Evolutionary conservation across 2,329 filamentous ascomycete species (phyloP).

Genomic region (Paramyrothecium roridum): DNA sequence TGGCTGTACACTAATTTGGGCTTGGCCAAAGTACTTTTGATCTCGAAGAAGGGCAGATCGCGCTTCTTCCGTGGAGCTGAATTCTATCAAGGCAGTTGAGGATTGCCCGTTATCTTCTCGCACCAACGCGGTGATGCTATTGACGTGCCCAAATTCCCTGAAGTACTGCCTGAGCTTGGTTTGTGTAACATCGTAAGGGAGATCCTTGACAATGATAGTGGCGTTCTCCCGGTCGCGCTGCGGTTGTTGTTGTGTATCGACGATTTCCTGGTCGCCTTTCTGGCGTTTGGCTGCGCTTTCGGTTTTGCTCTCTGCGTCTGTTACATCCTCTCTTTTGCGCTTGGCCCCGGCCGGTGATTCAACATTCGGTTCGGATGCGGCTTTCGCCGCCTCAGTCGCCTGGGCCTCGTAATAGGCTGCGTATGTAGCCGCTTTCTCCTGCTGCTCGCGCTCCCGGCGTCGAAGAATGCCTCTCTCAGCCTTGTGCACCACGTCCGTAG

Average conservation of each 20-base stretch:
- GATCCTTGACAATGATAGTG: conserved; percentile 74
- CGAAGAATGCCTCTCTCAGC: conserved; percentile 60
- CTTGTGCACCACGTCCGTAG: conserved; percentile 70
- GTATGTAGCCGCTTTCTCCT: conserved; percentile 54
- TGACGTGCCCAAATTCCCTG: conserved; percentile 82
- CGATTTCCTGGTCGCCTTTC: conserved; percentile 40
- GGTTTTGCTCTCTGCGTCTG: conserved; percentile 41
- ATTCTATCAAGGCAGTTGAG: conserved; percentile 77
- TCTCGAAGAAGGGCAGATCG: conserved; percentile 77
- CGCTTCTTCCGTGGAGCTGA: conserved; percentile 76
- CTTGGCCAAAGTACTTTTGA: conserved; percentile 72
- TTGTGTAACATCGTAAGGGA: conserved; percentile 68
- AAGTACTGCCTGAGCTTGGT: conserved; percentile 85
- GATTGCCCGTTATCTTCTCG: conserved; percentile 58
- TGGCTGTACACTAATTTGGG: conserved; percentile 69
- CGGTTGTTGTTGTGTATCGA: conserved; percentile 30
- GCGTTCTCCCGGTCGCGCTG: conserved; percentile 91
- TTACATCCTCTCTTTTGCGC: conserved; percentile 67
- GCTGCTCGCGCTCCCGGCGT: conserved; percentile 64
- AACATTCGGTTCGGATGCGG: conserved; percentile 16
- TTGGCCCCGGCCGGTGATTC: conserved; percentile 51
- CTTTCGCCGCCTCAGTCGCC: conserved; percentile 5
- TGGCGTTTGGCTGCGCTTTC: conserved; percentile 62
- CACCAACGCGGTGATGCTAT: conserved; percentile 65
- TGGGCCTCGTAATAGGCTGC: conserved; percentile 30